A percentile compares a stretch with the other conserved stretches of the same genome.
These are phyloP conservation scores for Aspergillus persii DNA, from an alignment of 2,329 filamentous ascomycete species.

Conservation along the genomic window DNA sequence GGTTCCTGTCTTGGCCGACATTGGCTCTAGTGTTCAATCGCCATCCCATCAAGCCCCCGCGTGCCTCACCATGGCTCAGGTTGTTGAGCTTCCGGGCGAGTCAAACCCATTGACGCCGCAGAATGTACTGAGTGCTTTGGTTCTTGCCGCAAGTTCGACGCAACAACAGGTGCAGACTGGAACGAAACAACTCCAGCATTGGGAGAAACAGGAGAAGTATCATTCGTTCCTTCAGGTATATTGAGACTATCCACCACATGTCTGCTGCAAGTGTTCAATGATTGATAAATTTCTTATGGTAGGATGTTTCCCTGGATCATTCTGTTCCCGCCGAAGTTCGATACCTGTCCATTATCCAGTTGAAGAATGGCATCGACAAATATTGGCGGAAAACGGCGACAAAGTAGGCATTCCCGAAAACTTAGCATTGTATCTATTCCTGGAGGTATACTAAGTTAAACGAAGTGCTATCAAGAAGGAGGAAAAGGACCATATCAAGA, in stretches of 20 bases:
- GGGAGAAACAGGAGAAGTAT: constrained; percentile 67
- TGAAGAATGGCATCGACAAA: constrained; percentile 95
- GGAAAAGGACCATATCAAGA: constrained; percentile 75
- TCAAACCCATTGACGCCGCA: constrained; percentile 66
- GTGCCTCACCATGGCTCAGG: constrained; percentile 59
- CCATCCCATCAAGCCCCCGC: neutral
- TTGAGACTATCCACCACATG: neutral
- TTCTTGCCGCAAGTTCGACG: constrained; percentile 62
- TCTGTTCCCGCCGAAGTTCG: constrained; percentile 74
- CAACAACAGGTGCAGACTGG: constrained; percentile 66
- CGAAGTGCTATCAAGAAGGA: constrained; percentile 59
- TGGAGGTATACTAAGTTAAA: constrained; percentile 15
- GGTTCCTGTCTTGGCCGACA: constrained; percentile 1
- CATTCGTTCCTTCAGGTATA: constrained; percentile 67
- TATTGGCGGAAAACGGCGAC: constrained; percentile 84
- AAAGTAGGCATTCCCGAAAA: constrained; percentile 46
- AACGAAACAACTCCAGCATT: constrained; percentile 66
- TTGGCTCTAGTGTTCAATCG: constrained; percentile 5
- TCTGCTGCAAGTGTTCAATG: neutral
- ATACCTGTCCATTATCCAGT: constrained; percentile 85
- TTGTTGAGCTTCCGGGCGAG: constrained; percentile 78
- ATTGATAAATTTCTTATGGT: neutral
- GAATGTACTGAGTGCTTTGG: constrained; percentile 64
- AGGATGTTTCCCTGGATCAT: constrained; percentile 80
- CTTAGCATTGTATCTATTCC: neutral